phyloP scores from a whole-genome alignment of 345 rosid genomes.

The Camelina laxa region DNA sequence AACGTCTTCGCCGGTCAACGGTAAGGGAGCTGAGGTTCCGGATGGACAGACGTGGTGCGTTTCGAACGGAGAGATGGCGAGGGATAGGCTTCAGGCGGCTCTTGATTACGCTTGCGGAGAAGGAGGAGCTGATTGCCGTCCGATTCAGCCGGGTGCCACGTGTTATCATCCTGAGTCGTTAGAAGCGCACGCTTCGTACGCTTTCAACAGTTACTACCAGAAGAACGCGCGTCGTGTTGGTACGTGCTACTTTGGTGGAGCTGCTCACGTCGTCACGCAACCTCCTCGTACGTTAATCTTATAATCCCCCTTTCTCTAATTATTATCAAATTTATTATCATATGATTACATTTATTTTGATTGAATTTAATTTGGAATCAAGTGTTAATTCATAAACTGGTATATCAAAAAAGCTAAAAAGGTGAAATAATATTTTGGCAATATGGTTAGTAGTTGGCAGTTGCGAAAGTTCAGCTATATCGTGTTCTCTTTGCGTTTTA shows the following conservation, averaged over 20 bases:
- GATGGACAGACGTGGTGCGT: constrained; percentile 82
- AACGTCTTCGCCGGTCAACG: constrained; percentile 39
- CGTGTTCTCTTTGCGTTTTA: neutral
- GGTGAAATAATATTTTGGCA: neutral
- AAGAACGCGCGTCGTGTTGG: constrained; percentile 66
- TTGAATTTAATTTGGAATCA: neutral
- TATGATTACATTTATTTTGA: neutral
- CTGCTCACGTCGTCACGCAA: constrained; percentile 71
- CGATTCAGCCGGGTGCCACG: constrained; percentile 73
- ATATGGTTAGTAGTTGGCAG: neutral
- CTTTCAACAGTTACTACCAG: constrained; percentile 91
- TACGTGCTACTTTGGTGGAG: constrained; percentile 73
- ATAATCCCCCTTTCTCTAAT: neutral
- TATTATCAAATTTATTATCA: no score
- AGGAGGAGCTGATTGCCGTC: constrained; percentile 88
- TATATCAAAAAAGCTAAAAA: neutral
- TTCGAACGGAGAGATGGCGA: constrained; percentile 52
- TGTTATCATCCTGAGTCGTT: constrained; percentile 67
- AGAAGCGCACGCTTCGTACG: constrained; percentile 86
- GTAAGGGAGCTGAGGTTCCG: constrained; percentile 43
- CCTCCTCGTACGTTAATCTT: constrained; percentile 60
- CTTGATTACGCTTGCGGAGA: constrained; percentile 86
- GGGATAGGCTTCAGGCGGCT: constrained; percentile 62
- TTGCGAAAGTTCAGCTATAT: neutral
- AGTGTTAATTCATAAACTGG: neutral